Base-by-base conservation (phyloP, 148 eudicot genomes). In the Silene conica region DNA sequence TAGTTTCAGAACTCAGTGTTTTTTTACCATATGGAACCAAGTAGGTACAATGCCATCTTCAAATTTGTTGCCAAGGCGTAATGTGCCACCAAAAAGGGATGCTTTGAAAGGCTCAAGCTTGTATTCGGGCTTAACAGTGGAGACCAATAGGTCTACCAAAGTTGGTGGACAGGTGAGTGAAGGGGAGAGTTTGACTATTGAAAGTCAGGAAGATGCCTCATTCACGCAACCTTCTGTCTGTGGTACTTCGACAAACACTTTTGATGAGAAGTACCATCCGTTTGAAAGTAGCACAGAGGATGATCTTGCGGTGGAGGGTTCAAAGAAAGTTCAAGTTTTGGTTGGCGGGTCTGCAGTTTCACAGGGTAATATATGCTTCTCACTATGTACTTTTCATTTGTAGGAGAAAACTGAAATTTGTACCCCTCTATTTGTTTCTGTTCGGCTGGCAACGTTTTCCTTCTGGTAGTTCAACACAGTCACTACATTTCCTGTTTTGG, bases 241-340 rank as follows among this genome's bases (percentile, higher is more conserved):
- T 52, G 89, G 82, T 55, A 80, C 88, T 21, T 69, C 82, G 55
- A 79, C 87, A 60, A 83, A 82, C 75, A 83, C 81, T 25, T 76
- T 58, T 73, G 87, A 88, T 56, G 93, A 73, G 28, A 78, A 67
- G 69, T 69, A 65, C 71, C 74, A 77, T 71, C 83, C 80, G 1
- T 81, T 76, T 70, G 73, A 72, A 50, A 55, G 14, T 59, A 78
- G 76, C 48, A 26, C 74, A 54, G 77, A 74, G 81, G 88, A 85
- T 74, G 80, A 70, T 71, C 83, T 79, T 11, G 34, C 74, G 57
- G 80, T 69, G 52, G 90, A 87, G 73, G 74, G 84, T 55, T 87
- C 82, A 16, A 92, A 87, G 88, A 94, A 89, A 76, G 93, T 89
- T 46, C 89, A 88, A 26, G 89, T 89, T 87, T 80, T 91, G 67